phyloP scores from a whole-genome alignment of 805 yeast genomes.

The Zygoascus ofunaensis region DNA sequence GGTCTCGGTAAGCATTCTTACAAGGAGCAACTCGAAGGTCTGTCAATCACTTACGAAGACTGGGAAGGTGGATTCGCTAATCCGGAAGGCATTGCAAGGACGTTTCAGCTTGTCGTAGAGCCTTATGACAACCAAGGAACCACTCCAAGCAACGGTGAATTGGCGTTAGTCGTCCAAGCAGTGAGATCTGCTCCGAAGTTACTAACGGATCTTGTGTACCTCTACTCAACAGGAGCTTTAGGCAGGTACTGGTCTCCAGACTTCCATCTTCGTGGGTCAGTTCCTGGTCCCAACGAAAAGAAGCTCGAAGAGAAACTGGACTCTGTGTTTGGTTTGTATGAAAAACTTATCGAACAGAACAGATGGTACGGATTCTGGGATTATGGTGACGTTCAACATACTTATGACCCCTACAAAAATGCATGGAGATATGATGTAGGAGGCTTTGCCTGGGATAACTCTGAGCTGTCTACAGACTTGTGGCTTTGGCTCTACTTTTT shows the following conservation, averaged over 20 bases:
- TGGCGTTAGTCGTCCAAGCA: background rate
- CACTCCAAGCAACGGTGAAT: background rate
- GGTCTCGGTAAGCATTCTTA: conserved; percentile 5
- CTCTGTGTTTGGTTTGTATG: conserved; percentile 1
- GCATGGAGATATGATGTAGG: conserved; percentile 8
- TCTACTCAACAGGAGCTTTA: conserved; percentile 1
- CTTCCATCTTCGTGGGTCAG: background rate
- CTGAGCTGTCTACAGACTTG: conserved; percentile 6
- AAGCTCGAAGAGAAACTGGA: conserved; percentile 1
- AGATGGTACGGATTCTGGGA: conserved; percentile 9
- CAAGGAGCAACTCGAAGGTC: conserved; percentile 6
- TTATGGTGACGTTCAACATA: conserved; percentile 7
- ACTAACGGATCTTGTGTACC: conserved; percentile 1
- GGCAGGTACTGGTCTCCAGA: conserved; percentile 5
- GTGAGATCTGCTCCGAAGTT: background rate
- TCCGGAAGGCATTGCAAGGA: conserved; percentile 5
- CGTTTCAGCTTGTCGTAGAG: conserved; percentile 4
- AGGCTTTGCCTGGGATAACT: conserved; percentile 9
- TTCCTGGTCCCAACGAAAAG: background rate
- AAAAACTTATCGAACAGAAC: conserved; percentile 3
- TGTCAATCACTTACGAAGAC: conserved; percentile 7
- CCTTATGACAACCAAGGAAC: background rate
- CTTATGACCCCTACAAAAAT: conserved; percentile 2
- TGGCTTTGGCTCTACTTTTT: conserved; percentile 8
- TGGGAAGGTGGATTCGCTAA: conserved; percentile 9